Percentiles rank a stretch among this genome's conserved stretches.
These are phyloP conservation scores for Sextonia rubra DNA, from an alignment of 164 flowering plant species.

Conservation along the genomic window DNA sequence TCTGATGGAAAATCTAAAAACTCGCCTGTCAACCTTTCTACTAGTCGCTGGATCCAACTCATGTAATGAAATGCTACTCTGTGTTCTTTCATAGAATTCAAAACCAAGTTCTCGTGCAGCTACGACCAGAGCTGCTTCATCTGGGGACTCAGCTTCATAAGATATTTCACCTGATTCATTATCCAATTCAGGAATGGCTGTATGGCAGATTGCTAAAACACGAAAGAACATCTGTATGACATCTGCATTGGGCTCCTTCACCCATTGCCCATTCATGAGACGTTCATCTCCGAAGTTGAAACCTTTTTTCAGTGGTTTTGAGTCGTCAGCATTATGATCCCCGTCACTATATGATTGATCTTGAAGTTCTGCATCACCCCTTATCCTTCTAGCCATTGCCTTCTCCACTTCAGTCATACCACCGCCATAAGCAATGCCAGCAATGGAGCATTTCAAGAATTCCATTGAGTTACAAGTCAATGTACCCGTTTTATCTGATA, in stretches of 20 bases:
- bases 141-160: conserved; percentile 92
- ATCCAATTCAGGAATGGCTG: conserved; percentile 62
- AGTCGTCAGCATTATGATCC: conserved; percentile 11
- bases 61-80: conserved; percentile 57
- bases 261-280: conserved; percentile 74
- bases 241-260: conserved; percentile 51
- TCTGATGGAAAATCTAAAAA: neutral
- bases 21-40: conserved; percentile 50
- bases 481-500: conserved; percentile 92
- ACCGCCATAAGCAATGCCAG: conserved; percentile 69
- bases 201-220: conserved; percentile 81
- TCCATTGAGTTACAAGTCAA: conserved; percentile 93
- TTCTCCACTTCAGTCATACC: conserved; percentile 77
- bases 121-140: conserved; percentile 87
- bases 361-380: conserved; percentile 24
- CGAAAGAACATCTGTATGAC: conserved; percentile 62
- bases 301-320: conserved; percentile 48
- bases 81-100: conserved; percentile 67
- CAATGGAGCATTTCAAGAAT: conserved; percentile 81
- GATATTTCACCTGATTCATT: conserved; percentile 42
- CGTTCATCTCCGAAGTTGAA: conserved; percentile 82
- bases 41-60: conserved; percentile 51
- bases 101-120: conserved; percentile 83
- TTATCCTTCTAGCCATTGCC: conserved; percentile 43
- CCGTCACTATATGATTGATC: conserved; percentile 18